Percentiles rank a stretch among this genome's conserved stretches.
These are phyloP conservation scores for Dendryphion nanum DNA, from an alignment of 2,329 filamentous ascomycete genomes.

Conservation along the genomic window DNA sequence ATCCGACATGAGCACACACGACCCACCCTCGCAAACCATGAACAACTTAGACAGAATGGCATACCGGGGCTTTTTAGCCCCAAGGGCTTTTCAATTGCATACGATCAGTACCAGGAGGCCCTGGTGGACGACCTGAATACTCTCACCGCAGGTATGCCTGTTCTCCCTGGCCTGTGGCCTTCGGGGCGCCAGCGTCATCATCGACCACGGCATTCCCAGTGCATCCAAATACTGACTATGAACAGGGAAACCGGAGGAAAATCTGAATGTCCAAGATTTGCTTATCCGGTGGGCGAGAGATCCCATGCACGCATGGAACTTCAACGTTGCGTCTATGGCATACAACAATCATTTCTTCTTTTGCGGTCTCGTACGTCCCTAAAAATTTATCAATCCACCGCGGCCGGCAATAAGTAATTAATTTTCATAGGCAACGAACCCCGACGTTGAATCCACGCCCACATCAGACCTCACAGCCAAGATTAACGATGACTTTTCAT, in stretches of 20 bases:
- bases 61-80: slow-evolving; percentile 70
- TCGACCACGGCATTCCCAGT: not conserved
- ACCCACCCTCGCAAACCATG: slow-evolving; percentile 50
- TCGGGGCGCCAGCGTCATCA: not conserved
- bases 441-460: slow-evolving; percentile 23
- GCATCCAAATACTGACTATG: not conserved
- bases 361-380: slow-evolving; percentile 48
- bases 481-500: slow-evolving; percentile 73
- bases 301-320: slow-evolving; percentile 71
- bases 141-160: slow-evolving; percentile 66
- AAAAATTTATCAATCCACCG: not conserved
- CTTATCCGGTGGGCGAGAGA: slow-evolving; percentile 75
- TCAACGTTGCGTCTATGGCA: slow-evolving; percentile 97
- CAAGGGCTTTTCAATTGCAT: slow-evolving; percentile 71
- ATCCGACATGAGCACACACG: slow-evolving; percentile 42
- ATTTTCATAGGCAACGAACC: slow-evolving; percentile 37
- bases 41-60: slow-evolving; percentile 49
- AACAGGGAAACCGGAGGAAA: slow-evolving; percentile 63
- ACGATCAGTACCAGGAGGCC: slow-evolving; percentile 76
- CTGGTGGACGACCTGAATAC: slow-evolving; percentile 75
- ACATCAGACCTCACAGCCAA: slow-evolving; percentile 55
- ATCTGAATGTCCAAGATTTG: slow-evolving; percentile 64
- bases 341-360: slow-evolving; percentile 92
- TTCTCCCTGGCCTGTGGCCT: not conserved
- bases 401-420: not conserved